These are phyloP conservation scores for Arthrobotrys entomopaga DNA, from an alignment of 2,329 filamentous ascomycete species.

Conservation along the genomic window DNA sequence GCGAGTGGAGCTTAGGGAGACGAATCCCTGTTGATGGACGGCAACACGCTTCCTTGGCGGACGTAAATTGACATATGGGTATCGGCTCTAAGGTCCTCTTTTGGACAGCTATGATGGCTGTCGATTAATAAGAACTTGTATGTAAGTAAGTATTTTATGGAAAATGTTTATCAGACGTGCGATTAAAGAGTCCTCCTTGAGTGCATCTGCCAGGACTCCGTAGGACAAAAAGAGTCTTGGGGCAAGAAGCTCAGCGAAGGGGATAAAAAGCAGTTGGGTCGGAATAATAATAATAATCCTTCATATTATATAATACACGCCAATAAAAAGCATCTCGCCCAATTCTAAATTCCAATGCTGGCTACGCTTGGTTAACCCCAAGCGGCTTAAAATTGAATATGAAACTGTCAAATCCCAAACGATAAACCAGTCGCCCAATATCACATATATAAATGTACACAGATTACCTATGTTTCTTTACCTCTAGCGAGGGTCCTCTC, in stretches of 20 bases:
- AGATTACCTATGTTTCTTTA: constrained; percentile 41
- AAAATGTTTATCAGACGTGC: no score
- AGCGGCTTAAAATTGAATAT: constrained; percentile 29
- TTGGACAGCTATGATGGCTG: not conserved
- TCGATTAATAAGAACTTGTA: no score
- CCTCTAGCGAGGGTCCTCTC: constrained; percentile 66
- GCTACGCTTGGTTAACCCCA: constrained; percentile 24
- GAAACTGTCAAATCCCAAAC: not conserved
- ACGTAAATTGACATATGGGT: no score
- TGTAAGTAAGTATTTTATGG: no score
- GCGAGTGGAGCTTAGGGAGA: not conserved
- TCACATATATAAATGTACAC: not conserved
- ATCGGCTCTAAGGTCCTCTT: not conserved
- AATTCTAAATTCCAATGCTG: constrained; percentile 41
- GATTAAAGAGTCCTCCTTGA: no score
- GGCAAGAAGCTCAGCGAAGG: no score
- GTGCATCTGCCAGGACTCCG: no score
- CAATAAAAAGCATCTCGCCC: constrained; percentile 24
- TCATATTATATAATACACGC: constrained; percentile 33
- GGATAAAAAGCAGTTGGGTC: no score
- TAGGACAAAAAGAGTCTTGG: no score
- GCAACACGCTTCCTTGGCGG: constrained; percentile 17
- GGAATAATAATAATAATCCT: not conserved
- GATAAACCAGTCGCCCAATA: no score
- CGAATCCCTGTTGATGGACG: constrained; percentile 1